phyloP scores from a whole-genome alignment of 352 stramenopile genomes.

The Pythium periplocum region DNA sequence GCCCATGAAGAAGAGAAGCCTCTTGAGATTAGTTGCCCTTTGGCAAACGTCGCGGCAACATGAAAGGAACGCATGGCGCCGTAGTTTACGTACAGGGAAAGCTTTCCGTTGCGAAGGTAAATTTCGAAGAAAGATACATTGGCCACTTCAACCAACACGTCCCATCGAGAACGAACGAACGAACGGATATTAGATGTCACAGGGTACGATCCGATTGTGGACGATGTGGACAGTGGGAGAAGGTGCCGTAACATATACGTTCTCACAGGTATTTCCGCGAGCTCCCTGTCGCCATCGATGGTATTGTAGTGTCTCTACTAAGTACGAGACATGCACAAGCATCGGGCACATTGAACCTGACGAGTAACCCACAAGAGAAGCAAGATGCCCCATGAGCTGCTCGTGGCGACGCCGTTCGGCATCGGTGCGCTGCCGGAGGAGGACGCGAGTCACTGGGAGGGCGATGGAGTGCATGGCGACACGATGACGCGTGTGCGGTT shows the following conservation, averaged over 20 bases:
- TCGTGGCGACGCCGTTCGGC: conserved; percentile 68
- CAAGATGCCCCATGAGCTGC: conserved; percentile 15
- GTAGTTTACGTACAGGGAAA: not conserved
- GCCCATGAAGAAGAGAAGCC: conserved; percentile 34
- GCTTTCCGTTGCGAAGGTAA: conserved; percentile 12
- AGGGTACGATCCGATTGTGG: no score
- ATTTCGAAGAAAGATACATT: conserved; percentile 1
- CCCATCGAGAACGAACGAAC: not conserved
- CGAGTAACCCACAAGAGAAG: not conserved
- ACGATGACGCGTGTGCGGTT: conserved; percentile 67
- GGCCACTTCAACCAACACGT: conserved; percentile 8
- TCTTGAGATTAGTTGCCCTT: no score
- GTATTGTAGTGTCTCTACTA: conserved; percentile 2
- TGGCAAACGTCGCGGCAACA: no score
- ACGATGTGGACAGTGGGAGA: no score
- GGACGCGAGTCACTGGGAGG: not conserved
- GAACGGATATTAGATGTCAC: no score
- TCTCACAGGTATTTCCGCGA: conserved; percentile 2
- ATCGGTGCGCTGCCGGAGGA: conserved; percentile 42
- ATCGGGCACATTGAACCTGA: no score
- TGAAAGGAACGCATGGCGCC: not conserved
- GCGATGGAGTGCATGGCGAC: conserved; percentile 10
- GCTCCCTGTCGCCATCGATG: not conserved
- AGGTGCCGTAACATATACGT: no score
- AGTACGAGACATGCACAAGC: conserved; percentile 1